These are phyloP conservation scores for Penicillium glabrum DNA, from an alignment of 2,329 filamentous ascomycete genomes.

Conservation along the genomic window DNA sequence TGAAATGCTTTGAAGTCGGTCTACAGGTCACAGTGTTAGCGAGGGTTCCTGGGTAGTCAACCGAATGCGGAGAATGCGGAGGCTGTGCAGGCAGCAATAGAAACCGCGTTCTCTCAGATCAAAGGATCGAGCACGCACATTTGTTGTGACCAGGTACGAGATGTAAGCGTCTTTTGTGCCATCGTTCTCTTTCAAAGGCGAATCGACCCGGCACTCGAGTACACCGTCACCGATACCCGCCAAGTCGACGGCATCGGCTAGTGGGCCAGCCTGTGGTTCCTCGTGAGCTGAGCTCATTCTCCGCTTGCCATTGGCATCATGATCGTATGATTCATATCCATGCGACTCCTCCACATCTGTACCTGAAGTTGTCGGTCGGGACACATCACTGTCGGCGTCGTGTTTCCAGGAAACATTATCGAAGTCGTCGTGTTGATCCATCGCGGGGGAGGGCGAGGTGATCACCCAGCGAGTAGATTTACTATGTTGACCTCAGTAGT, in stretches of 20 bases:
- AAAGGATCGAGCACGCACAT: conserved; percentile 55
- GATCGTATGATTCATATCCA: conserved; percentile 22
- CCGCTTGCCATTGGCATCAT: conserved; percentile 51
- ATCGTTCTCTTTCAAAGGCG: conserved; percentile 91
- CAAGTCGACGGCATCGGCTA: conserved; percentile 58
- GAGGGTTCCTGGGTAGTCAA: conserved; percentile 3
- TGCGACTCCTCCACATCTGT: conserved; percentile 41
- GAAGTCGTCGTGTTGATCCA: conserved; percentile 66
- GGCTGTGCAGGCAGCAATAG: conserved; percentile 17
- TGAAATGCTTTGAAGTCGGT: conserved; percentile 94
- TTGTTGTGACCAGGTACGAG: conserved; percentile 89
- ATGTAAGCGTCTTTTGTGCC: conserved; percentile 96
- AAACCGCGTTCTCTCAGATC: background rate
- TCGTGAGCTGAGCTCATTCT: conserved; percentile 47
- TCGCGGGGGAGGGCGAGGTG: conserved; percentile 28
- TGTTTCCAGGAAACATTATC: conserved; percentile 78
- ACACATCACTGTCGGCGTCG: conserved; percentile 53
- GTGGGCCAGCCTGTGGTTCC: conserved; percentile 50
- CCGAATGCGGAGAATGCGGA: background rate
- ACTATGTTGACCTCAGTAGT: background rate
- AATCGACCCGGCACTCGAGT: conserved; percentile 78
- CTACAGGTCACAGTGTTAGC: conserved; percentile 47
- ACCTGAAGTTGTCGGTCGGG: conserved; percentile 42
- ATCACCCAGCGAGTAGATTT: conserved; percentile 14
- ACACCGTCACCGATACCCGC: conserved; percentile 69